Conservation (phyloP, 2,329 filamentous ascomycete genomes). For the Cercospora janseana region DNA sequence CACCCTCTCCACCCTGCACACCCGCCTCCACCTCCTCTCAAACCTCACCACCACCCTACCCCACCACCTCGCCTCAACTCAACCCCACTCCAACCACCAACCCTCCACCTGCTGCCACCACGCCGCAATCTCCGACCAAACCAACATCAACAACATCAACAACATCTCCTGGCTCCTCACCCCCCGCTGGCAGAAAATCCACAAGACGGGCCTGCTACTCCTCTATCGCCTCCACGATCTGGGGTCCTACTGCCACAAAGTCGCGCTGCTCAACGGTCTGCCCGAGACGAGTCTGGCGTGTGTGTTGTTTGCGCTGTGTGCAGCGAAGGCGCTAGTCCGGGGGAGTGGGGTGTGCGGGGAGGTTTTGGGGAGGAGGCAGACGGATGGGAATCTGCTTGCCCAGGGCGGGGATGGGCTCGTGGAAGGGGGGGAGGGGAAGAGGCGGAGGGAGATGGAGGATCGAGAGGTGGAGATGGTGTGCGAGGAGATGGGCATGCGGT, state of each 20-base stretch:
- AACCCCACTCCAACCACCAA: not conserved
- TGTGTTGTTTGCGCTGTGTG: slow-evolving; percentile 36
- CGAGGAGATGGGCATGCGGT: slow-evolving; percentile 36
- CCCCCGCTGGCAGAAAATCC: slow-evolving; percentile 35
- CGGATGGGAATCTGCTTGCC: not conserved
- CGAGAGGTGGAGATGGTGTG: slow-evolving; percentile 37
- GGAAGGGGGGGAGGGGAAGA: not conserved
- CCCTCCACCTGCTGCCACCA: not conserved
- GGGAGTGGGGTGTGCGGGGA: not conserved
- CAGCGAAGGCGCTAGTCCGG: slow-evolving; percentile 35
- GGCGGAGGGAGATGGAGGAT: slow-evolving; percentile 18
- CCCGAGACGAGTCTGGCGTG: slow-evolving; percentile 36
- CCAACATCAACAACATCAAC: no score
- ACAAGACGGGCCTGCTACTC: slow-evolving; percentile 35
- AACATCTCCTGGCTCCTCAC: slow-evolving; percentile 21
- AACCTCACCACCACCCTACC: not conserved
- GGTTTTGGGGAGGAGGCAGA: not conserved
- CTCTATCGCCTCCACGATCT: slow-evolving; percentile 36
- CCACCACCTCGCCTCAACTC: not conserved
- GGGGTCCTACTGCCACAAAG: slow-evolving; percentile 24
- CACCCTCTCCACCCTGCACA: not conserved
- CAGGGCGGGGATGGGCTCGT: not conserved
- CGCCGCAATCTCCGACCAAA: no score
- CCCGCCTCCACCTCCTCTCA: not conserved
- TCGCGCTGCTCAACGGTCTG: slow-evolving; percentile 30